Base-by-base conservation (phyloP, 805 yeast species). In the Clavispora asparagi region DNA sequence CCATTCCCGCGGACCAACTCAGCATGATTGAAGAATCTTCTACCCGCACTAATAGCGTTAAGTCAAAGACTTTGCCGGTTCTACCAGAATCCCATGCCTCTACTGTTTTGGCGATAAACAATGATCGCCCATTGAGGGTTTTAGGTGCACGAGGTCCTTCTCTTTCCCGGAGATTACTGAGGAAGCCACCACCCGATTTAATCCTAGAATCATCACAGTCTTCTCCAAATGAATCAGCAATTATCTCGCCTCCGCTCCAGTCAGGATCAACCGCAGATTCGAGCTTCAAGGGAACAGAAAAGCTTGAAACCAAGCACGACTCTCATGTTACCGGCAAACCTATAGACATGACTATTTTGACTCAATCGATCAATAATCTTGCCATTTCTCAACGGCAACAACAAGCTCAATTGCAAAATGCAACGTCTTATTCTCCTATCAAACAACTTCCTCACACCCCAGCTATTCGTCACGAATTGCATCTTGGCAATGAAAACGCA, bases 21-120 rank as follows among this genome's bases (percentile, higher is more conserved):
- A 72, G 77, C 51, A 63, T 71, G 37, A 71, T 72, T 16, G 75
- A 71, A 51, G 77, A 72, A 46, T 64, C 58, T 28, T 64, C 73
- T 2, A 43, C 46, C 3, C 58, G 74, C 47, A 44, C 48, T 7
- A 51, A 71, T 7, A 70, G 73, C 42, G 41, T 63, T 5, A 60
- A 52, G n/a, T 46, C 49, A 5, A 53, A 51, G 16, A 14, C 16
- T 26, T 47, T 45, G 26, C 46, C 49, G 8, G 26, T 25, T 6
- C 29, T 35, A 26, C 33, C 45, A 14, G 16, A n/a, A 3, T 11
- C 28, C 3, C 27, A 19, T 14, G 9, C 14, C 7, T 10, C 11
- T 12, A 12, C 19, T 16, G n/a, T 2, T 8, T 27, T n/a, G 25
- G 25, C 7, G 33, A n/a, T 19, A 19, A 19, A 19, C 23, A 28